phyloP scores from a whole-genome alignment of 495 filamentous ascomycete genomes.

The Podospora pseudopauciseta region DNA sequence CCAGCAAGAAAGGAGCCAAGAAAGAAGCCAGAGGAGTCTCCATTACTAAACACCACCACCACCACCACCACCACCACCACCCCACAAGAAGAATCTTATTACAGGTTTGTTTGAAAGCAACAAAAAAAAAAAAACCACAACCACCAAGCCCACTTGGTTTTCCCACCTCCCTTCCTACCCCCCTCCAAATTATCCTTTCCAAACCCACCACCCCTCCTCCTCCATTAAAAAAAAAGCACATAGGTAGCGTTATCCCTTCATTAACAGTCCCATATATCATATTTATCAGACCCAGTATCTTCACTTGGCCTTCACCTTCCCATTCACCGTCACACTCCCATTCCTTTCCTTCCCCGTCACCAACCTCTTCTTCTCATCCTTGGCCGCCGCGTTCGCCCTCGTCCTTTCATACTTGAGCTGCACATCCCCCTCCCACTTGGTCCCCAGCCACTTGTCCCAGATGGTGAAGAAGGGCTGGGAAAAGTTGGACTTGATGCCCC shows the following conservation, averaged over 20 bases:
- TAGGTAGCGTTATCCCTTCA: neutral
- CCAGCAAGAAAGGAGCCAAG: no score
- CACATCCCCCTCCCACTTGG: conserved; percentile 65
- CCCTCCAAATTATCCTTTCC: neutral
- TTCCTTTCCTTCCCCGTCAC: neutral
- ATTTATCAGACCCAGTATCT: neutral
- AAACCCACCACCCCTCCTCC: neutral
- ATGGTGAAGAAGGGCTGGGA: conserved; percentile 85
- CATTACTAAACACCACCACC: no score
- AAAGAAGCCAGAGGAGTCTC: no score
- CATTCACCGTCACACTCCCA: conserved; percentile 1
- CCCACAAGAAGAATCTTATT: no score
- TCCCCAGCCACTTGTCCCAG: conserved; percentile 72
- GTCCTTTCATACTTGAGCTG: conserved; percentile 41
- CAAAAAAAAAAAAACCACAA: no score
- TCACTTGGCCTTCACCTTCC: neutral
- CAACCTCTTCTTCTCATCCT: conserved; percentile 23
- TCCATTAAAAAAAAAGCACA: neutral
- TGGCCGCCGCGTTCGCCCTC: conserved; percentile 34
- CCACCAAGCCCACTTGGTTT: no score
- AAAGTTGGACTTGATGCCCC: conserved; percentile 86
- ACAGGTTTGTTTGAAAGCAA: no score
- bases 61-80: no score
- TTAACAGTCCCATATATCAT: neutral
- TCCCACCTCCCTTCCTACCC: no score